Conservation (phyloP, 2,329 filamentous ascomycete genomes). For the Fusarium sp. region DNA sequence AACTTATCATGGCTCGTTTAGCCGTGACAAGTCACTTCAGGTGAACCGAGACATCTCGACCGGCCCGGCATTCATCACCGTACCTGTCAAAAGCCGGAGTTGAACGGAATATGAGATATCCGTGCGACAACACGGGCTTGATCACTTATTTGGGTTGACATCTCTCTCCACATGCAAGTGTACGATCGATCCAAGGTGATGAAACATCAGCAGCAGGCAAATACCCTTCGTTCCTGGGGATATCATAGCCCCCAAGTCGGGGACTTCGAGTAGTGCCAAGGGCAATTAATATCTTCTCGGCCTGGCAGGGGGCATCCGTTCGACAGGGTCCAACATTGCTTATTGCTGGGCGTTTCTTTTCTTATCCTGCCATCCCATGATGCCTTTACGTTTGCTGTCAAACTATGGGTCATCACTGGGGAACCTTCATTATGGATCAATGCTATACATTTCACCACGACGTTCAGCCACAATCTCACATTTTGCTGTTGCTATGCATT, state of each 20-base stretch:
- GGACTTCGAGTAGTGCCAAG: neutral
- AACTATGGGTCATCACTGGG: neutral
- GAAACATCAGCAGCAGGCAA: neutral
- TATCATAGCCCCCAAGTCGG: neutral
- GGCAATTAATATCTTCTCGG: neutral
- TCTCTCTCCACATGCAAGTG: neutral
- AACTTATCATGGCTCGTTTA: slow-evolving; percentile 11
- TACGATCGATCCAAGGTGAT: slow-evolving; percentile 1
- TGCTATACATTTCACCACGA: slow-evolving; percentile 3
- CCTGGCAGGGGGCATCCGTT: neutral
- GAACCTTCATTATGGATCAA: neutral
- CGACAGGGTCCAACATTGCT: neutral
- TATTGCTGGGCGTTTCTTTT: neutral
- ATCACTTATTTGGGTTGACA: neutral
- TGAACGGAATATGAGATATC: neutral
- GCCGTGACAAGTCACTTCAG: slow-evolving; percentile 16
- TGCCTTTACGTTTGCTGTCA: slow-evolving; percentile 7
- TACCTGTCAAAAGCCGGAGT: slow-evolving; percentile 10
- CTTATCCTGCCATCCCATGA: neutral
- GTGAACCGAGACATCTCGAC: slow-evolving; percentile 14
- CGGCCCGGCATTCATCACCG: slow-evolving; percentile 4
- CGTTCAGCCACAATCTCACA: neutral
- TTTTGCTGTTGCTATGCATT: neutral
- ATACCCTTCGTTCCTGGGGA: slow-evolving; percentile 1
- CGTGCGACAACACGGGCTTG: neutral